A percentile compares a stretch with the other conserved stretches of the same genome.
Evolutionary conservation across 257 asterid genomes (phyloP).

Genomic region (Ocimum tenuiflorum): DNA sequence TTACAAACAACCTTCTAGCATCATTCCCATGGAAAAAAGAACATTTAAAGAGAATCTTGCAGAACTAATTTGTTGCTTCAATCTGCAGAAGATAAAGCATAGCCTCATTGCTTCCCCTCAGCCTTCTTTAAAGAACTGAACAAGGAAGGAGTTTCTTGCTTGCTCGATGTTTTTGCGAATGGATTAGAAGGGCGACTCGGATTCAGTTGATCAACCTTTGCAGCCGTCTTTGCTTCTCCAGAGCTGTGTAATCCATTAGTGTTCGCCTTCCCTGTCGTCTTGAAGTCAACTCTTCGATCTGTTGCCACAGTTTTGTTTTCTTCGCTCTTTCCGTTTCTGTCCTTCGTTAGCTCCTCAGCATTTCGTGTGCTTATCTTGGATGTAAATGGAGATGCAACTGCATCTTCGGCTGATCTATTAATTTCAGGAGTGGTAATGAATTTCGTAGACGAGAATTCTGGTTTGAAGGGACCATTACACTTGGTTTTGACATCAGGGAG

Average conservation of each 20-base stretch:
- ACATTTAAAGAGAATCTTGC: background rate
- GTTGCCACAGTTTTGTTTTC: conserved; percentile 20
- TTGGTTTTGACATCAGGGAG: conserved; percentile 22
- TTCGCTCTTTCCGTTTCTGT: conserved; percentile 28
- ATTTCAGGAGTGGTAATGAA: conserved; percentile 31
- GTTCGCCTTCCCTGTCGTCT: conserved; percentile 18
- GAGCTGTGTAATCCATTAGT: conserved; percentile 14
- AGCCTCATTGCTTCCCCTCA: conserved; percentile 26
- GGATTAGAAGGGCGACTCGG: conserved; percentile 67
- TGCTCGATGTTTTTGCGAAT: conserved; percentile 60
- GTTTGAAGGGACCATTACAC: conserved; percentile 18
- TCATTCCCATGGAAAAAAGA: background rate
- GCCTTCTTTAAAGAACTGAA: conserved; percentile 64
- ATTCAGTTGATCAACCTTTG: conserved; percentile 18
- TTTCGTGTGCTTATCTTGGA: conserved; percentile 23
- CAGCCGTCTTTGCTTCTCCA: conserved; percentile 29
- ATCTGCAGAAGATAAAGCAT: conserved; percentile 8
- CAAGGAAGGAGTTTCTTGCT: conserved; percentile 47
- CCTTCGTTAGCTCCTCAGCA: conserved; percentile 40
- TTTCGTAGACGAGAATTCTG: conserved; percentile 24
- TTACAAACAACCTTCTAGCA: background rate
- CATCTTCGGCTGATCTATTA: conserved; percentile 27
- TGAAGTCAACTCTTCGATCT: conserved; percentile 33
- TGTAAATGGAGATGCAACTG: conserved; percentile 30
- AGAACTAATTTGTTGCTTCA: conserved; percentile 5